Evolutionary conservation across 1,139 yeast genomes (phyloP).

Genomic region (Magnusiomyces starmeri): DNA sequence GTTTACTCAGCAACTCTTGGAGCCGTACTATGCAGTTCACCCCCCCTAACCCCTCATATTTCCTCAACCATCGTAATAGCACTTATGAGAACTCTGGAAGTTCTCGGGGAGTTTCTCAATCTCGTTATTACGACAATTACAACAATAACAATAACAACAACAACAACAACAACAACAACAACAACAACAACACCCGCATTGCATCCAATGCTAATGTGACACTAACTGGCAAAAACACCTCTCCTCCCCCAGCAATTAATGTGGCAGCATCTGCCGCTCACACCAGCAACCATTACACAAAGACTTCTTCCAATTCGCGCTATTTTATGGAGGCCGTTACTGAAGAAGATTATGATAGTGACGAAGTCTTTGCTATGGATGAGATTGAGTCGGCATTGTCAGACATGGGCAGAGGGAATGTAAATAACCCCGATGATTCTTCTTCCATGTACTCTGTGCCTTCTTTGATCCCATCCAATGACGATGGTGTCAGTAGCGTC

Average conservation of each 20-base stretch:
- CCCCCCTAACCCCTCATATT: conserved; percentile 27
- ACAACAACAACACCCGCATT: too few relatives aligned
- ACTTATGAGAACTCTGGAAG: conserved; percentile 8
- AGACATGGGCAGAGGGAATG: conserved; percentile 15
- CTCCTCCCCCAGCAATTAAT: too few relatives aligned
- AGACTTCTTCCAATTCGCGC: conserved; percentile 2
- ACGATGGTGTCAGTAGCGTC: not conserved
- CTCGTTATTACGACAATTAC: conserved; percentile 7
- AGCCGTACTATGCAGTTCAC: conserved; percentile 35
- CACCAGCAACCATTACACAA: not conserved
- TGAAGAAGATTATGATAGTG: conserved; percentile 12
- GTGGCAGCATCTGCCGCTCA: too few relatives aligned
- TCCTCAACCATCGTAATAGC: conserved; percentile 15
- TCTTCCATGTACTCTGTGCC: conserved; percentile 26
- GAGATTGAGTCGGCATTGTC: conserved; percentile 17
- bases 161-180: not conserved
- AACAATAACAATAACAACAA: conserved; percentile 3
- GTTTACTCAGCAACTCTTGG: conserved; percentile 23
- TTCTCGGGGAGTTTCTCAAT: not conserved
- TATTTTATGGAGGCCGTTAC: conserved; percentile 11
- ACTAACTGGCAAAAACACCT: too few relatives aligned
- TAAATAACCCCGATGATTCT: conserved; percentile 14
- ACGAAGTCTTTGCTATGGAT: conserved; percentile 28
- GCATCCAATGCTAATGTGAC: too few relatives aligned
- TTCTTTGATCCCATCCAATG: conserved; percentile 23